Evolutionary conservation across 495 filamentous ascomycete genomes (phyloP).

Genomic region (Xylona heveae): DNA sequence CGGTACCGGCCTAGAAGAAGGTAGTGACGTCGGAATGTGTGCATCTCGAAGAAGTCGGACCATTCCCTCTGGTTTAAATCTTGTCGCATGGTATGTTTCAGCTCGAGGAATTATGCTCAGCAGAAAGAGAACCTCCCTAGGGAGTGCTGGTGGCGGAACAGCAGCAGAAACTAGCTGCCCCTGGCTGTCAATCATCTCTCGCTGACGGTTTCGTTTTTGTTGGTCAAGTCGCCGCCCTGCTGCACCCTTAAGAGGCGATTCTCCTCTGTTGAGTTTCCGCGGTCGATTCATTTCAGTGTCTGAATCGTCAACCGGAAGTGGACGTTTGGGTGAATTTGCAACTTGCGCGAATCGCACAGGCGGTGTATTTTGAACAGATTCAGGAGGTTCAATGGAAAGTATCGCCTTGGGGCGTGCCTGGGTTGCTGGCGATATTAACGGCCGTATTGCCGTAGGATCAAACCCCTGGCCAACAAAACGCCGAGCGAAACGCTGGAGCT

Average conservation of each 20-base stretch:
- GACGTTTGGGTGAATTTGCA: slow-evolving; percentile 59
- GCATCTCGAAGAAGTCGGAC: slow-evolving; percentile 50
- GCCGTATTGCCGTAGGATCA: slow-evolving; percentile 54
- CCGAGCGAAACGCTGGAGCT: slow-evolving; percentile 48
- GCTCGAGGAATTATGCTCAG: slow-evolving; percentile 64
- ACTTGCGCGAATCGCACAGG: slow-evolving; percentile 25
- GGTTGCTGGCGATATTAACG: slow-evolving; percentile 58
- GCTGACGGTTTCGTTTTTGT: slow-evolving; percentile 38
- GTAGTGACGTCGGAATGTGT: slow-evolving; percentile 31
- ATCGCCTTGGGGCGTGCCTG: slow-evolving; percentile 45
- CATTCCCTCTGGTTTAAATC: slow-evolving; percentile 48
- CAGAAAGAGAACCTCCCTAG: slow-evolving; percentile 62
- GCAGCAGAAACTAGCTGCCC: slow-evolving; percentile 7
- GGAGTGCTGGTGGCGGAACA: slow-evolving; percentile 32
- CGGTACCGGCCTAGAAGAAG: background rate
- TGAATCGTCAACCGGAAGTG: slow-evolving; percentile 44
- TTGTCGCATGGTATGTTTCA: slow-evolving; percentile 40
- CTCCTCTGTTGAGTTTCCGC: slow-evolving; percentile 61
- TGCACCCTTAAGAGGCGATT: slow-evolving; percentile 70
- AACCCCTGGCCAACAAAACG: slow-evolving; percentile 48
- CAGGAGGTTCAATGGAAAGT: slow-evolving; percentile 1
- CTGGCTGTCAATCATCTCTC: slow-evolving; percentile 5
- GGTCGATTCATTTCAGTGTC: slow-evolving; percentile 47
- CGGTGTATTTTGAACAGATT: slow-evolving; percentile 26
- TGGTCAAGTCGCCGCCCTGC: slow-evolving; percentile 68